Percentiles rank a stretch among this genome's conserved stretches.
phyloP scores from a whole-genome alignment of 2,329 filamentous ascomycete species.

The Cytospora schulzeri region DNA sequence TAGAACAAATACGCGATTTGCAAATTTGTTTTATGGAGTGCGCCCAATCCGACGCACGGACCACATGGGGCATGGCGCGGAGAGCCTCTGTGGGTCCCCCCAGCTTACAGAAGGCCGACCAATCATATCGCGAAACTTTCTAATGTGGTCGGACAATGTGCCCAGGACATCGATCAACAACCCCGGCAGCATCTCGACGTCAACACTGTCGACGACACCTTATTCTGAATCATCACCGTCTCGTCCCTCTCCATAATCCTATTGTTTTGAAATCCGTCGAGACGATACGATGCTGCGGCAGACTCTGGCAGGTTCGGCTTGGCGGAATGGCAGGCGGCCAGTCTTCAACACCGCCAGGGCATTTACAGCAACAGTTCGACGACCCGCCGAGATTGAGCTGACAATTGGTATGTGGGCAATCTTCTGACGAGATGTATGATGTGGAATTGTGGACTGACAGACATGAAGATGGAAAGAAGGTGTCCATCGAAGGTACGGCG shows the following conservation, averaged over 20 bases:
- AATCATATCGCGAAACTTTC: conserved; percentile 19
- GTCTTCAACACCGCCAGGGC: conserved; percentile 66
- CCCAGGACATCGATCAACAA: conserved; percentile 19
- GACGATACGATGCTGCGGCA: conserved; percentile 70
- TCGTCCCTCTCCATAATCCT: conserved; percentile 40
- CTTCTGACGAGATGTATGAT: conserved; percentile 26
- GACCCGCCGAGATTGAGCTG: conserved; percentile 91
- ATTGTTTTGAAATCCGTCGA: conserved; percentile 48
- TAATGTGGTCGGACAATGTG: conserved; percentile 21
- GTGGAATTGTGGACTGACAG: conserved; percentile 36
- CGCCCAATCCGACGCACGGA: conserved; percentile 15
- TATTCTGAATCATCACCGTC: conserved; percentile 29
- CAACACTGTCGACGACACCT: conserved; percentile 33
- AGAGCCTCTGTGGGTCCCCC: not conserved
- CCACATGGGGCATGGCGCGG: conserved; percentile 1
- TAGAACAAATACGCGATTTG: conserved; percentile 30
- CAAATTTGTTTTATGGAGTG: conserved; percentile 26
- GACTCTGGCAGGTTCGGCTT: conserved; percentile 68
- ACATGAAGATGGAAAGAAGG: conserved; percentile 86
- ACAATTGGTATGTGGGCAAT: conserved; percentile 73
- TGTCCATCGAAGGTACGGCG: conserved; percentile 87
- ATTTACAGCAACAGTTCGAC: conserved; percentile 78
- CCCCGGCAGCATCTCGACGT: conserved; percentile 39
- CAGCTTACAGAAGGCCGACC: not conserved
- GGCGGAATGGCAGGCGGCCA: conserved; percentile 62